A percentile compares a stretch with the other conserved stretches of the same genome.
These are phyloP conservation scores for Umbelopsis isabellina DNA, from an alignment of 192 early-diverging fungal genomes.

Conservation along the genomic window DNA sequence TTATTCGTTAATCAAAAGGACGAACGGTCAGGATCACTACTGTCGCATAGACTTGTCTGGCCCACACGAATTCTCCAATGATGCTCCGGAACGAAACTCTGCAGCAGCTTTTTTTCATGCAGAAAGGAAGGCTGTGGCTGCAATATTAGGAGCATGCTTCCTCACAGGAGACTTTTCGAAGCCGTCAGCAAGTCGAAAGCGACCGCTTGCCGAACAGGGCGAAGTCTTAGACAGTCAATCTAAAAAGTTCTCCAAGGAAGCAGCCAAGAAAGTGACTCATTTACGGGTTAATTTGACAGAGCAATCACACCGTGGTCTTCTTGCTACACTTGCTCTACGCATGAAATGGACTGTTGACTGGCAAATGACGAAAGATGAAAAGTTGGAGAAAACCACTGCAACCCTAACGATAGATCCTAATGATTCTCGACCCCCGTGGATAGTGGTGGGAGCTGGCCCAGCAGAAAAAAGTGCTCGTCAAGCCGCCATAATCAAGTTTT, in stretches of 20 bases:
- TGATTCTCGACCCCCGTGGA: not conserved
- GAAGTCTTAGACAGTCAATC: not conserved
- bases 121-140: not conserved
- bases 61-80: not conserved
- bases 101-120: not conserved
- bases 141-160: slow-evolving; percentile 1
- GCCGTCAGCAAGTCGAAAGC: not conserved
- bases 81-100: not conserved
- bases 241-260: not conserved
- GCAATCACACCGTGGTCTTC: not conserved
- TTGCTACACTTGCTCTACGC: not conserved
- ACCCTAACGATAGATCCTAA: not conserved
- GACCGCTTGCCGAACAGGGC: not conserved
- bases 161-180: not conserved
- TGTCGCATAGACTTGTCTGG: not conserved
- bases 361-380: not conserved
- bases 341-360: not conserved
- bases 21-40: not conserved
- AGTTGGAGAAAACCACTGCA: no score
- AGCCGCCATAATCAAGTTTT: not conserved
- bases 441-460: not conserved
- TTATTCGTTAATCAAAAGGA: not conserved
- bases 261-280: not conserved
- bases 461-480: not conserved
- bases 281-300: not conserved